A percentile compares a stretch with the other conserved stretches of the same genome.
Conservation (phyloP, 441 rosid genomes). For the Adansonia grandidieri region DNA sequence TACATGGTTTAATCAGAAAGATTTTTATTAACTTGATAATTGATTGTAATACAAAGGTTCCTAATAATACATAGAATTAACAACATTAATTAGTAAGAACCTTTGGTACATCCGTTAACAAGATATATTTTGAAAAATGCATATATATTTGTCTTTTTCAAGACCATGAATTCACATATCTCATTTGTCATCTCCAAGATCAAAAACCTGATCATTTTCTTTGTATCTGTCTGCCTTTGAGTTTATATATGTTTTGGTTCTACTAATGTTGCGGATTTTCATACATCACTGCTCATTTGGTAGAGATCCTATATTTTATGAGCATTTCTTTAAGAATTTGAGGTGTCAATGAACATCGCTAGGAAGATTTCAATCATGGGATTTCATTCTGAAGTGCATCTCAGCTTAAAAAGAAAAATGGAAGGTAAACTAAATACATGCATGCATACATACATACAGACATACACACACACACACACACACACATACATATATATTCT, state of each 20-base stretch:
- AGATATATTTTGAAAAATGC: no score
- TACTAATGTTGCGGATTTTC: background rate
- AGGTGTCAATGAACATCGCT: background rate
- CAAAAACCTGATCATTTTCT: background rate
- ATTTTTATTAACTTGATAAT: no score
- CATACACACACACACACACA: no score
- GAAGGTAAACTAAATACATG: background rate
- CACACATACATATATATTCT: no score
- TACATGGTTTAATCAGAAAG: no score
- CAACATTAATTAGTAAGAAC: no score
- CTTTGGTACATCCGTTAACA: no score
- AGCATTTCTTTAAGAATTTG: background rate
- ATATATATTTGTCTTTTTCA: no score
- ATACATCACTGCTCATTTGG: background rate
- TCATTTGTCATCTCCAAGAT: background rate
- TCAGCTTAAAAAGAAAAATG: background rate
- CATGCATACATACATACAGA: no score
- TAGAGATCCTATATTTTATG: conserved; percentile 20
- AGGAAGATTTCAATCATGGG: conserved; percentile 4
- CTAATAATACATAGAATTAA: no score
- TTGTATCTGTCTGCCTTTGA: background rate
- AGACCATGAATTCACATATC: background rate
- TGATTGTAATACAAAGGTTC: no score
- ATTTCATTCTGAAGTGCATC: background rate
- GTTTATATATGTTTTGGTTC: background rate